Percentiles rank a stretch among this genome's conserved stretches.
Evolutionary conservation across 306 rosid species (phyloP).

Genomic region (Geum urbanum): DNA sequence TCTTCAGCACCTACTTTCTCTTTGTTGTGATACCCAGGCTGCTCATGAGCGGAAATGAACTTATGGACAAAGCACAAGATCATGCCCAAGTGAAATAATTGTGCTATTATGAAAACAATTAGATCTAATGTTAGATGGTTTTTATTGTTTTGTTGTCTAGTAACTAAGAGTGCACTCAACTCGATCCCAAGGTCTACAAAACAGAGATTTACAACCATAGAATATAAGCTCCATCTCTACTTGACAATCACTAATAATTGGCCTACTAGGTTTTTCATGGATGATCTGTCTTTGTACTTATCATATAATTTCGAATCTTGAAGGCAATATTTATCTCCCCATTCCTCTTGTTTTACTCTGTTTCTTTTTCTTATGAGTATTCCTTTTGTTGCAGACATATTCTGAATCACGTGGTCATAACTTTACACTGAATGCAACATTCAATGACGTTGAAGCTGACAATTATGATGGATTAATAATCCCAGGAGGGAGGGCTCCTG

Average conservation of each 20-base stretch:
- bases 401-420: constrained; percentile 77
- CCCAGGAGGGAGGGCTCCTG: constrained; percentile 96
- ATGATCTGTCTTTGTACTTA: background rate
- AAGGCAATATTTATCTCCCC: background rate
- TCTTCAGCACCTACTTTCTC: background rate
- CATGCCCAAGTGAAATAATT: background rate
- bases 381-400: constrained; percentile 44
- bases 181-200: too few relatives aligned
- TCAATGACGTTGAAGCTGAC: constrained; percentile 53
- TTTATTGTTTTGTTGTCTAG: background rate
- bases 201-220: background rate
- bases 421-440: constrained; percentile 72
- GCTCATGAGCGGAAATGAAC: background rate
- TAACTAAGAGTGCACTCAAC: background rate
- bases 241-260: background rate
- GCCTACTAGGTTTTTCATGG: background rate
- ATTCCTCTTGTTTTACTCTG: background rate
- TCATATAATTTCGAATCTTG: background rate
- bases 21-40: background rate
- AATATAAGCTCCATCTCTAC: background rate
- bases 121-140: background rate
- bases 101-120: background rate
- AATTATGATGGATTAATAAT: constrained; percentile 74
- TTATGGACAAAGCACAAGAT: background rate
- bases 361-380: background rate